Base-by-base conservation (phyloP, 2,329 filamentous ascomycete genomes). In the Pseudocercospora ulei region DNA sequence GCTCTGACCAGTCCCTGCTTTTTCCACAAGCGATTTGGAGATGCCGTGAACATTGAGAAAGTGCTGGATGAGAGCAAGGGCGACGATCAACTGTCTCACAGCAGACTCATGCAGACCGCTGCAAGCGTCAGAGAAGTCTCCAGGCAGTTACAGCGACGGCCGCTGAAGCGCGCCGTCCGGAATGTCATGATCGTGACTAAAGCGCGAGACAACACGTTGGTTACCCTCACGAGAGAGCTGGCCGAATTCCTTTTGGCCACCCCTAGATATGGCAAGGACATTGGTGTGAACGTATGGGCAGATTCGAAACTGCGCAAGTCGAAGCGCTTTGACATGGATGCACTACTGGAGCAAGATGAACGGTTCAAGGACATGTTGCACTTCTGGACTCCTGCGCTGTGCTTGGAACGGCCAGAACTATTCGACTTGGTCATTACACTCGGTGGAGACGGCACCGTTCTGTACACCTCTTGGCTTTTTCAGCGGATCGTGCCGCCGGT, bases 111-210 rank as follows among this genome's bases (percentile, higher is more conserved):
- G 56, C 88, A 95, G 67, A 98, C 90, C 0, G 90, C 90, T 35
- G 93, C 85, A 0, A 83, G 86, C 30, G 90, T 98, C 12, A 78
- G 90, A 37, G 90, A 98, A 64, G 87, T 98, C 7, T 92, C 86
- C 9, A 88, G 92, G 63, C 90, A 96, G 65, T 71, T 98, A 42
- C 88, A 94, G 65, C 78, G 88, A 39, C 76, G 85, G 25, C 88
- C 90, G 13, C 85, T 96, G 62, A 90, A 83, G 64, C 80, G 87
- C 50, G 87, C 87, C 7, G 87, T 98, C 30, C 78, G 76, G 56
- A 95, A 85, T 60, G 76, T 98, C 56, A 96, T 98, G 90, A 94
- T 98, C 56, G 84, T 98, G 49, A 98, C 90, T 46, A 98, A 96
- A 65, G 90, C 90, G 13, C 78, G 90, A 47, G 90, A 98, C 65